These are phyloP conservation scores for Asclepias syriaca DNA, from an alignment of 257 asterid species.

Conservation along the genomic window DNA sequence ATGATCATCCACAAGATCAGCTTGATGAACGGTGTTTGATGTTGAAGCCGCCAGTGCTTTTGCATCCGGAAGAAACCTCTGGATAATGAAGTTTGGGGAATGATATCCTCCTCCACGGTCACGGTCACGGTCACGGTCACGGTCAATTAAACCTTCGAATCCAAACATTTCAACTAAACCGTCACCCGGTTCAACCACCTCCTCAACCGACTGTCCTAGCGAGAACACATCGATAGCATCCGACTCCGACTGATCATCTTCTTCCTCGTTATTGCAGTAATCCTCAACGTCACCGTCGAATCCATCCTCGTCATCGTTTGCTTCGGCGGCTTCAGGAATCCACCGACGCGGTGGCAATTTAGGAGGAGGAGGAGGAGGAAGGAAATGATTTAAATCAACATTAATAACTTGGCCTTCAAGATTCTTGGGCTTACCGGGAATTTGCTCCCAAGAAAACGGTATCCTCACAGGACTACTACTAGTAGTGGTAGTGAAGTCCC, in stretches of 20 bases:
- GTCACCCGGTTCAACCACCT: conserved; percentile 23
- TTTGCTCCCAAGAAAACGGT: conserved; percentile 79
- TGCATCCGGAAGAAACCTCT: conserved; percentile 75
- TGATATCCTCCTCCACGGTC: neutral
- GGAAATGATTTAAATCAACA: conserved; percentile 18
- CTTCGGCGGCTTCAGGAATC: conserved; percentile 15
- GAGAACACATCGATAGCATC: conserved; percentile 64
- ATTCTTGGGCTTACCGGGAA: conserved; percentile 70
- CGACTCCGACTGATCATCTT: conserved; percentile 27
- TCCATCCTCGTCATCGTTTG: conserved; percentile 11
- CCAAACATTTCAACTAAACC: neutral
- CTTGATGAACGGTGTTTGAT: conserved; percentile 9
- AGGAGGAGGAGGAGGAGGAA: conserved; percentile 41
- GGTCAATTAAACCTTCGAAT: neutral
- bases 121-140: too few relatives aligned
- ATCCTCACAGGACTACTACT: conserved; percentile 29
- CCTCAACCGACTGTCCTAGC: conserved; percentile 42
- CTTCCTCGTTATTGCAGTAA: neutral
- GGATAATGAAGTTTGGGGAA: conserved; percentile 54
- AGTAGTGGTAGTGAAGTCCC: neutral
- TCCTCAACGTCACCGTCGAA: conserved; percentile 23
- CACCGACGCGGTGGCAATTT: conserved; percentile 49
- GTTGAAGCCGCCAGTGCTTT: conserved; percentile 53
- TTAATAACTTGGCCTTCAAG: too few relatives aligned
- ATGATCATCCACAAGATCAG: conserved; percentile 11